Evolutionary conservation across 225 moss, liverwort and hornwort species (phyloP).

Genomic region (Bryoerythrophyllum caledonicum): DNA sequence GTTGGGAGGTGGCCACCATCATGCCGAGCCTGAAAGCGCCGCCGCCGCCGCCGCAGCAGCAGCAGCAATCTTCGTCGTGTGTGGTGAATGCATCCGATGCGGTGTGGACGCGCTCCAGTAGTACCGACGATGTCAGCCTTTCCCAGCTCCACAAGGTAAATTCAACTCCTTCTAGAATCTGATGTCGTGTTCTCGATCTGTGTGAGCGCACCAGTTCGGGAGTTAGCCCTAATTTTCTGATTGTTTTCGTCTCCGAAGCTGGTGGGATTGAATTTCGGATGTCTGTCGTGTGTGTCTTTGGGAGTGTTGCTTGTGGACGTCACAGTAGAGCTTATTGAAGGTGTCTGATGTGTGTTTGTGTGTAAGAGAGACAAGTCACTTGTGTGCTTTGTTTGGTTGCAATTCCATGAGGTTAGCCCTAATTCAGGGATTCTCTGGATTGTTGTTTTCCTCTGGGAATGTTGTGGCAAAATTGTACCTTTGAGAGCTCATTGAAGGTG

Average conservation of each 20-base stretch:
- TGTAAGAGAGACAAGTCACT: background rate
- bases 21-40: slow-evolving; percentile 79
- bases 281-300: slow-evolving; percentile 12
- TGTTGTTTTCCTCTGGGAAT: too few relatives aligned
- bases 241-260: slow-evolving; percentile 10
- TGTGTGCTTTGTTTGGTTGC: background rate
- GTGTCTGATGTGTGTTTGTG: slow-evolving; percentile 7
- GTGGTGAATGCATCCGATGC: slow-evolving; percentile 62
- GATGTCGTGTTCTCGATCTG: slow-evolving; percentile 31
- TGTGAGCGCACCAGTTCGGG: too few relatives aligned
- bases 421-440: too few relatives aligned
- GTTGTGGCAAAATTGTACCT: background rate
- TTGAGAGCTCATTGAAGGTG: slow-evolving; percentile 25
- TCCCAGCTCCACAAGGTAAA: slow-evolving; percentile 95
- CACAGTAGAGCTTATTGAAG: too few relatives aligned
- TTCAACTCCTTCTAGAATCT: slow-evolving; percentile 12
- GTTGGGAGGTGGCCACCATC: slow-evolving; percentile 21
- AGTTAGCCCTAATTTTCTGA: too few relatives aligned
- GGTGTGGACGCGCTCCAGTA: slow-evolving; percentile 91
- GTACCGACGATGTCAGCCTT: slow-evolving; percentile 87
- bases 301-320: too few relatives aligned
- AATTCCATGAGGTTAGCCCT: background rate
- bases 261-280: slow-evolving; percentile 9
- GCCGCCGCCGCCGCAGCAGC: slow-evolving; percentile 33
- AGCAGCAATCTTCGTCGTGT: slow-evolving; percentile 64